phyloP scores from a whole-genome alignment of 331 rosid species.

The Pyrus hybrid region DNA sequence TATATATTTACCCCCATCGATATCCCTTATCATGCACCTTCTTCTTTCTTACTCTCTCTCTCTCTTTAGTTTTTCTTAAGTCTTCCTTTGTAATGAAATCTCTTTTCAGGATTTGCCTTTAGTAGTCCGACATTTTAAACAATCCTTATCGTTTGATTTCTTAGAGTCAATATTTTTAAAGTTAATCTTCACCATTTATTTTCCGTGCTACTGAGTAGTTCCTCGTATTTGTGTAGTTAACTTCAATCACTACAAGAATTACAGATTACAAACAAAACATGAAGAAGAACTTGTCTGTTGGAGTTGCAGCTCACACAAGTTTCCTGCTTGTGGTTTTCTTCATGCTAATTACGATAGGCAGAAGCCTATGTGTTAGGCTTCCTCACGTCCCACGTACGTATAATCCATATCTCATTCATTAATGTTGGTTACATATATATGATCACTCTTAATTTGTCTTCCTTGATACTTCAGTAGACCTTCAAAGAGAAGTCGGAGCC shows the following conservation, averaged over 20 bases:
- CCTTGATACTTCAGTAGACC: slow-evolving; percentile 17
- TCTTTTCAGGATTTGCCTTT: not conserved
- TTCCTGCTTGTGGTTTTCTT: slow-evolving; percentile 36
- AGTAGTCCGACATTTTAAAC: not conserved
- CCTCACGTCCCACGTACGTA: slow-evolving; percentile 38
- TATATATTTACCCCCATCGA: not conserved
- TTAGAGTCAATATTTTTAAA: too few relatives aligned
- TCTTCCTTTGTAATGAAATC: not conserved
- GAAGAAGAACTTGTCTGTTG: slow-evolving; percentile 29
- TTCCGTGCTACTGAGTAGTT: not conserved
- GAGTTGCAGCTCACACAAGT: slow-evolving; percentile 25
- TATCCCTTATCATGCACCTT: not conserved
- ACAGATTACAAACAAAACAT: slow-evolving; percentile 14
- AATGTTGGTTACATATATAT: not conserved
- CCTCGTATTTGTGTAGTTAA: not conserved
- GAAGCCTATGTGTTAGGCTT: slow-evolving; percentile 35
- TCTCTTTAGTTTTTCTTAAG: not conserved
- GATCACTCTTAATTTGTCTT: not conserved
- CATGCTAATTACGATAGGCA: slow-evolving; percentile 28
- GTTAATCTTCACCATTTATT: too few relatives aligned
- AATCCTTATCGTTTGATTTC: too few relatives aligned
- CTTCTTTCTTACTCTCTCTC: slow-evolving; percentile 2
- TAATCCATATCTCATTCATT: not conserved
- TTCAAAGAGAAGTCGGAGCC: slow-evolving; percentile 21
- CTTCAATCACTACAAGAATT: not conserved